Evolutionary conservation across 1,284 basidiomycete species (phyloP), one percentile per base, ranked within the genome.

Genomic region (Farysia itapuensis): DNA sequence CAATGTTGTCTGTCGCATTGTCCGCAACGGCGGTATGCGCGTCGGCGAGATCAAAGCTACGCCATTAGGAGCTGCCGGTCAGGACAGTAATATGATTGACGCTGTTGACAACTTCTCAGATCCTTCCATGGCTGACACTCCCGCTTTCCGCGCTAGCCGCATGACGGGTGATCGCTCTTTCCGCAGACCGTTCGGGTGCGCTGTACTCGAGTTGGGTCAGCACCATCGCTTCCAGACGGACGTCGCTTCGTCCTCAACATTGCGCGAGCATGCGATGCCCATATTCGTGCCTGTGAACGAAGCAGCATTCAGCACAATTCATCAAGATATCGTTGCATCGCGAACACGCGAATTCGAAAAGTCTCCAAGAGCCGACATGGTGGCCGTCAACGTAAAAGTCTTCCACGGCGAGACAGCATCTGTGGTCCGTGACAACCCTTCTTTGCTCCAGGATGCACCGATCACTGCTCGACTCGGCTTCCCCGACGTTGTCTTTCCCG

Each of bases 401-500:
- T 92, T 95, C 78, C 85, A 88, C 38, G 94, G 93, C 23, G 85
- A 90, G 48, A 82, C 85, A 1, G 77, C 81, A 21, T 85, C 84
- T 0, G 84, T 95, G 54, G 81, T 90, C 13, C 84, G 84, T 39
- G 90, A 94, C 76, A 90, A 95, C 75, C 86, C 88, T 5, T 88
- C 88, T 1, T 79, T 94, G n/a, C 81, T 97, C 16, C 85, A 87
- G 47, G 89, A 88, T 59, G 84, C 85, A 5, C 87, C 91, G 0
- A 82, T 86, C 28, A 92, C 91, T 1, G 80, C 88, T 15, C 86
- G 91, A 5, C 84, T 98, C n/a, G 91, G 92, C 21, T 98, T 98
- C 74, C 89, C 93, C 0, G 94, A 97, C 67, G 91, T 95, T 2
- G 92, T 95, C 8, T 92, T 93, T 72, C 93, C 93, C 1, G 90